Evolutionary conservation across 1,284 basidiomycete species (phyloP), one percentile per base, ranked within the genome.

Genomic region (Cystobasidium pallidum): DNA sequence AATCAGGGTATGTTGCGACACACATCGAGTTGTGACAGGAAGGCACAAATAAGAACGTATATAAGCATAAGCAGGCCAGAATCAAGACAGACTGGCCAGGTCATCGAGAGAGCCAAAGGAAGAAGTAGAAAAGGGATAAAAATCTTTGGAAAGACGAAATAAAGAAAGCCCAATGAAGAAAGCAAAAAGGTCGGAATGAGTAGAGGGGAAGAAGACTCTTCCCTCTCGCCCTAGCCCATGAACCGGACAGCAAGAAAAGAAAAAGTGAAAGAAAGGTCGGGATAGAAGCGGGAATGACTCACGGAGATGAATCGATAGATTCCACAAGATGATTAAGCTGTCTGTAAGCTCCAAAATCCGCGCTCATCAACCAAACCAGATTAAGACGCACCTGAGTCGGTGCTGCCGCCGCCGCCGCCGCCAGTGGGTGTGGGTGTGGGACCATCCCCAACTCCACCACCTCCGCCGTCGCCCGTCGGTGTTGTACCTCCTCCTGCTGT

Each of bases 321-420:
- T 57, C 10, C 32, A 57, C 19, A 57, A 19, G 13, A 57, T 3
- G 19, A 10, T 57, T 10, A 6, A 57, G 19, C 30, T 4, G n/a
- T n/a, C 36, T 7, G 26, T 32, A 10, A 34, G 30, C 8, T 32
- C 6, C 30, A 6, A 7, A 13, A 39, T 7, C 24, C 11, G 4
- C 55, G 21, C 30, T 32, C 30, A 34, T 28, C 24, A 21, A 6
- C 11, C 4, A 45, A 45, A 15, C 11, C 24, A 57, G 21, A 32
- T 13, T 57, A 8, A 21, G 34, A 34, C 34, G 30, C 58, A 61
- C 58, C 58, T 45, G 43, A n/a, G n/a, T n/a, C n/a, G n/a, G n/a
- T n/a, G n/a, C n/a, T 45, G n/a, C 11, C 3, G n/a, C 43, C 43
- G n/a, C 57, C 57, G 21, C 36, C 36, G 17, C 11, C 34, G 39